phyloP scores from a whole-genome alignment of 2,329 filamentous ascomycete species.

The Calonectria montana region DNA sequence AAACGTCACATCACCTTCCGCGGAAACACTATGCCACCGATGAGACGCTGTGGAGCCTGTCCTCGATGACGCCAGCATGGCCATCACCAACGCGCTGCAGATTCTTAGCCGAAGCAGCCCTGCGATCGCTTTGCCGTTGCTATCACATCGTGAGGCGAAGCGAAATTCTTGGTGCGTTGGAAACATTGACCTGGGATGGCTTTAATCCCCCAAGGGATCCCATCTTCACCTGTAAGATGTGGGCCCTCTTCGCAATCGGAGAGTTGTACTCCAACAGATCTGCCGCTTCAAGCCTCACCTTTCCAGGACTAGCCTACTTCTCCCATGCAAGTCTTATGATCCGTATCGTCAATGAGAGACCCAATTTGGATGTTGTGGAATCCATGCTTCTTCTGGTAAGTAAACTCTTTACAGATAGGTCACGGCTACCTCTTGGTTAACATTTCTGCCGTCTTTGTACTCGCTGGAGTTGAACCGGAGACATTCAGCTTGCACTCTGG shows the following conservation, averaged over 20 bases:
- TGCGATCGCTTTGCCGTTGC: constrained; percentile 12
- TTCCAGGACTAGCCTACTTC: constrained; percentile 24
- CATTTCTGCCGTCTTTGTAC: constrained; percentile 9
- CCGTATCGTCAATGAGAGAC: constrained; percentile 21
- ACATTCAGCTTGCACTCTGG: constrained; percentile 22
- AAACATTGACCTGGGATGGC: not conserved
- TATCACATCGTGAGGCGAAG: constrained; percentile 22
- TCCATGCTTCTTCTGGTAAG: constrained; percentile 13
- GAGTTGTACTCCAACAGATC: constrained; percentile 4
- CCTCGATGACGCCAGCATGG: not conserved
- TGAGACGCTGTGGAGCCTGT: not conserved
- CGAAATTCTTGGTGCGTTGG: constrained; percentile 6
- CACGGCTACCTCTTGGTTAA: not conserved
- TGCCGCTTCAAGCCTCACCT: not conserved
- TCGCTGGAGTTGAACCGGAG: constrained; percentile 20
- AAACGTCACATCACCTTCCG: constrained; percentile 16
- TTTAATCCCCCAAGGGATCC: not conserved
- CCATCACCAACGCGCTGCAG: not conserved
- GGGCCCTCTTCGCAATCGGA: constrained; percentile 21
- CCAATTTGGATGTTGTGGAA: constrained; percentile 19
- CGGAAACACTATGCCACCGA: constrained; percentile 20
- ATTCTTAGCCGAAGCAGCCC: constrained; percentile 10
- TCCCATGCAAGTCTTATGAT: constrained; percentile 10
- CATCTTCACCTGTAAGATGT: constrained; percentile 12
- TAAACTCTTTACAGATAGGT: not conserved